Evolutionary conservation across 1,284 basidiomycete species (phyloP), one percentile per base, ranked within the genome.

Genomic region (Malassezia caprae): DNA sequence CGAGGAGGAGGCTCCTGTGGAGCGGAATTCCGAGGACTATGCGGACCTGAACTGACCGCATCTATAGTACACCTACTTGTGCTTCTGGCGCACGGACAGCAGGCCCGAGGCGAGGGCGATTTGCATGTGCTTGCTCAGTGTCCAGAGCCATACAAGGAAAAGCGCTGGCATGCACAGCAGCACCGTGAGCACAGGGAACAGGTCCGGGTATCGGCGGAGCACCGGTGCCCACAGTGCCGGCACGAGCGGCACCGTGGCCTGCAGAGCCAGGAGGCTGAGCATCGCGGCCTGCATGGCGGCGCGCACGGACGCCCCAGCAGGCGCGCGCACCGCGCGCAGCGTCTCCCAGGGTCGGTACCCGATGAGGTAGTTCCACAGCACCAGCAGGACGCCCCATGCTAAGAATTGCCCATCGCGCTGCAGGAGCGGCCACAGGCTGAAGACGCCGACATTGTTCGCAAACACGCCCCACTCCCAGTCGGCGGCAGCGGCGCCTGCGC

Each of bases 371-470:
- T 93, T 94, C 88, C 89, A 96, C 2, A 87, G 68, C 0, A 85
- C 17, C 4, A 82, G 77, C 5, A 83, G 73, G 0, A 82, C 82
- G 24, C 85, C 55, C 61, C 89, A 90, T 72, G 86, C 86, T 13
- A 87, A 59, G 0, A 78, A 81, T n/a, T 87, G 79, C 0, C 86
- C 87, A 59, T 94, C 90, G 58, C 81, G 80, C 63, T 83, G 83
- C 26, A 94, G 76, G 23, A 94, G 76, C 0, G 90, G 90, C 84
- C 86, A 94, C 84, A 94, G 88, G 26, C 51, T 60, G 45, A 93
- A 93, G 1, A 85, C 81, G 11, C 84, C 88, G n/a, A 88, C 81
- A 65, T 93, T 89, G 72, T 88, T 89, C 24, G 84, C 80, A 43
- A 94, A 76, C 11, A 83, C 81, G 8, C 84, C 84, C 81, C 88